Evolutionary conservation across 1,139 yeast species (phyloP).

Genomic region (Lodderomyces orthopsilosis): DNA sequence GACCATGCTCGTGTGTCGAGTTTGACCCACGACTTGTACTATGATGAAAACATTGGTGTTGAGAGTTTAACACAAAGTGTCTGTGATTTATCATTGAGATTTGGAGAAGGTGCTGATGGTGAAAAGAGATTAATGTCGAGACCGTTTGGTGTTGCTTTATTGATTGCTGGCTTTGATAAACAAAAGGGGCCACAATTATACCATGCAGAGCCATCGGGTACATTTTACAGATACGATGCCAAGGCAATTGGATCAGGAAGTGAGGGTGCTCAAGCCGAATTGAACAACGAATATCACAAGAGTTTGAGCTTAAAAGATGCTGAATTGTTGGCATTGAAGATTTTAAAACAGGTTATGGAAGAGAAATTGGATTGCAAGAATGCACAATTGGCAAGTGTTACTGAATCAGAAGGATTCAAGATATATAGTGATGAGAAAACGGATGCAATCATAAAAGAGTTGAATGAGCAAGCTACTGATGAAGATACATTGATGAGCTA

Average conservation of each 20-base stretch:
- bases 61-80: constrained; percentile 95
- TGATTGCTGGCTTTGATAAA: constrained; percentile 90
- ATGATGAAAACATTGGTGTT: constrained; percentile 88
- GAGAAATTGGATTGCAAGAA: constrained; percentile 94
- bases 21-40: constrained; percentile 82
- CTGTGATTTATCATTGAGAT: constrained; percentile 93
- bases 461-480: constrained; percentile 66
- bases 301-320: constrained; percentile 93
- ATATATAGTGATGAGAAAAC: constrained; percentile 84
- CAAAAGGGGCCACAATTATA: constrained; percentile 94
- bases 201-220: constrained; percentile 99
- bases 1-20: constrained; percentile 97
- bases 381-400: constrained; percentile 93
- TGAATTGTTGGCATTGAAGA: constrained; percentile 83
- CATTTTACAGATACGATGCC: constrained; percentile 95
- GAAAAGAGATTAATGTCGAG: constrained; percentile 97
- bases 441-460: constrained; percentile 70
- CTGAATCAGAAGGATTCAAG: constrained; percentile 81
- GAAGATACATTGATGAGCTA: constrained; percentile 19
- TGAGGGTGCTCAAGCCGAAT: constrained; percentile 98
- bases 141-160: constrained; percentile 97
- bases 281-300: constrained; percentile 95
- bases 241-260: constrained; percentile 99
- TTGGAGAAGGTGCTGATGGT: constrained; percentile 98
- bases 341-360: constrained; percentile 97